phyloP scores from a whole-genome alignment of 2,329 filamentous ascomycete species.

The Microdochium paspali region DNA sequence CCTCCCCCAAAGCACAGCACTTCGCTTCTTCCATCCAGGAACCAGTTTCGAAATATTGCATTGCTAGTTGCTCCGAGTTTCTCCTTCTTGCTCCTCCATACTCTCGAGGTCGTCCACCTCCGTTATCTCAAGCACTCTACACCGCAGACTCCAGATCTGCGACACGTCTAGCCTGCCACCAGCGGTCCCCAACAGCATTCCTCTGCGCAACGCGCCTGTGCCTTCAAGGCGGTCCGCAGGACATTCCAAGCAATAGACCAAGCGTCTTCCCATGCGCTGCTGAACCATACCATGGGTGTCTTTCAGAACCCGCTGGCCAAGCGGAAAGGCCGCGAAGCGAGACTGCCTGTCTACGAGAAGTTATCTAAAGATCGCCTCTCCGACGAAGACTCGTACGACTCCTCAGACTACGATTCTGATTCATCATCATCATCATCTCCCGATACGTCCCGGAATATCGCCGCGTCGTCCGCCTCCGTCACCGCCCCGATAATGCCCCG shows the following conservation, averaged over 20 bases:
- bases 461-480: conserved; percentile 28
- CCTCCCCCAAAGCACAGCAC: too few species aligned
- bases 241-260: not conserved
- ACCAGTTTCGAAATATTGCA: too few species aligned
- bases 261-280: not conserved
- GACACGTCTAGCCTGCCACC: too few species aligned
- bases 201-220: not conserved
- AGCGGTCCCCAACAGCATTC: not conserved
- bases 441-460: conserved; percentile 45
- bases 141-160: too few species aligned
- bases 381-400: conserved; percentile 35
- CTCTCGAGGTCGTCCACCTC: too few species aligned
- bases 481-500: conserved; percentile 35
- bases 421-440: conserved; percentile 34
- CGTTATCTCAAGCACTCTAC: too few species aligned
- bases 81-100: too few species aligned
- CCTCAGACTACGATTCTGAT: conserved; percentile 22
- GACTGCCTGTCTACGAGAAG: conserved; percentile 42
- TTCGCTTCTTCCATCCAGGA: too few species aligned
- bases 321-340: conserved; percentile 29
- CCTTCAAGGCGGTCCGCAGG: not conserved
- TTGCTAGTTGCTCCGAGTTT: too few species aligned
- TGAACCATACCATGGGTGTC: conserved; percentile 34
- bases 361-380: conserved; percentile 39
- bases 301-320: conserved; percentile 35